Base-by-base conservation (phyloP, 306 rosid species). In the Gillenia trifoliata region DNA sequence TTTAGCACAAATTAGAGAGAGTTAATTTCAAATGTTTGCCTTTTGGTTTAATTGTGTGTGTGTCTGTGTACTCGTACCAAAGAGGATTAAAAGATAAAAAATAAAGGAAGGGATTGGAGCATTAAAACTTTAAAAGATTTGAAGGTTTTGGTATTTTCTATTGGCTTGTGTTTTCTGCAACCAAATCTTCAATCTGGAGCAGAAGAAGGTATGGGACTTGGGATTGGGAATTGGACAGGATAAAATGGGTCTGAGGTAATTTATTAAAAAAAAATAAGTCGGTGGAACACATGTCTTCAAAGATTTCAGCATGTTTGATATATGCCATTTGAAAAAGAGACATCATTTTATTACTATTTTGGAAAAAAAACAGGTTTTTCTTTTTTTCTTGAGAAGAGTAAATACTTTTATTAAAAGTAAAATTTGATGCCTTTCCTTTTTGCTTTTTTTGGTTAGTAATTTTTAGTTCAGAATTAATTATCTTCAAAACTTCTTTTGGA, bases 241-340 rank as follows among this genome's bases (percentile, higher is more conserved):
- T 23, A 56, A 29, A 61, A 29, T 12, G 4, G 1, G 65, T 36
- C 4, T 49, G 3, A 56, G 54, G 0, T n/a, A 71, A 22, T 66
- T 66, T 13, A 6, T n/a, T 47, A 0, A 15, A 26, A 40, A 2
- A 8, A 16, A 56, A 15, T 9, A 57, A 16, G 23, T 25, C 5
- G 23, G 30, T 45, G 68, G 47, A 43, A 33, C 40, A 40, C 56
- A 9, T 5, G 65, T 55, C 66, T 15, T 15, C 0, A 34, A 28
- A 55, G 15, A 71, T 55, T 56, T 71, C 52, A 34, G 75, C 52
- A 71, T 56, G 75, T 71, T 71, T 71, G 25, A 43, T 71, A 33
- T 55, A 33, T 71, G 74, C 74, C 31, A 50, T n/a, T 70, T 50
- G 11, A 30, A 2, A 69, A 70, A 50, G 62, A 30, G 29, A 31